phyloP scores from a whole-genome alignment of 371 early-diverging fungal genomes.

The Choanephora cucurbitarum region DNA sequence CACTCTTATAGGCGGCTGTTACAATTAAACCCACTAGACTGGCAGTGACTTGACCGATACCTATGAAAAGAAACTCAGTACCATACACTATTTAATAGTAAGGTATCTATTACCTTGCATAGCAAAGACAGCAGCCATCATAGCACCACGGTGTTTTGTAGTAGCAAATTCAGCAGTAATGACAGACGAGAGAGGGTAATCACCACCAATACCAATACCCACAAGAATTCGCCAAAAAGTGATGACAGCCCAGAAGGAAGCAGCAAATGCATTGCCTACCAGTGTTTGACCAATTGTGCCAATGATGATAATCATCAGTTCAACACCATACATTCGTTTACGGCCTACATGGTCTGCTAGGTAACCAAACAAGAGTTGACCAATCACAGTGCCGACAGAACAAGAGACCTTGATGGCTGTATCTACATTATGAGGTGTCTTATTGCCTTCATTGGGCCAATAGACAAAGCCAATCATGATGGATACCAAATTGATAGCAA shows the following conservation, averaged over 20 bases:
- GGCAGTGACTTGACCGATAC: slow-evolving; percentile 71
- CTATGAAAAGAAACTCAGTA: not conserved
- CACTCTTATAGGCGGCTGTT: slow-evolving; percentile 57
- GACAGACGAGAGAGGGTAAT: slow-evolving; percentile 76
- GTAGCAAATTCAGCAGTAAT: slow-evolving; percentile 87
- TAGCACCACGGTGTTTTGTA: slow-evolving; percentile 73
- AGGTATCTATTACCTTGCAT: slow-evolving; percentile 69
- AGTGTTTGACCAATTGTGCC: slow-evolving; percentile 63
- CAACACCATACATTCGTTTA: slow-evolving; percentile 84
- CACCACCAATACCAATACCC: slow-evolving; percentile 84
- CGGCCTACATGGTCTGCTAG: slow-evolving; percentile 81
- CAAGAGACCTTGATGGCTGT: slow-evolving; percentile 74
- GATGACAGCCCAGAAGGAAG: slow-evolving; percentile 49
- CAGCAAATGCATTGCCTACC: slow-evolving; percentile 57
- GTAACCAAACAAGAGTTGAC: slow-evolving; percentile 80
- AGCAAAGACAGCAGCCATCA: slow-evolving; percentile 87
- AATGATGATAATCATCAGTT: slow-evolving; percentile 75
- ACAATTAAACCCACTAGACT: slow-evolving; percentile 62
- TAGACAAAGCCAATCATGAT: slow-evolving; percentile 77
- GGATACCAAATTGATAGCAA: slow-evolving; percentile 77
- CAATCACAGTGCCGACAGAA: slow-evolving; percentile 75
- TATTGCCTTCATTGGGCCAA: slow-evolving; percentile 43
- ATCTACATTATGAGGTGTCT: slow-evolving; percentile 60
- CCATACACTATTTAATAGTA: no score
- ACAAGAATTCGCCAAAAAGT: slow-evolving; percentile 79